phyloP scores from a whole-genome alignment of 352 stramenopile genomes.

The Globisporangium solare region DNA sequence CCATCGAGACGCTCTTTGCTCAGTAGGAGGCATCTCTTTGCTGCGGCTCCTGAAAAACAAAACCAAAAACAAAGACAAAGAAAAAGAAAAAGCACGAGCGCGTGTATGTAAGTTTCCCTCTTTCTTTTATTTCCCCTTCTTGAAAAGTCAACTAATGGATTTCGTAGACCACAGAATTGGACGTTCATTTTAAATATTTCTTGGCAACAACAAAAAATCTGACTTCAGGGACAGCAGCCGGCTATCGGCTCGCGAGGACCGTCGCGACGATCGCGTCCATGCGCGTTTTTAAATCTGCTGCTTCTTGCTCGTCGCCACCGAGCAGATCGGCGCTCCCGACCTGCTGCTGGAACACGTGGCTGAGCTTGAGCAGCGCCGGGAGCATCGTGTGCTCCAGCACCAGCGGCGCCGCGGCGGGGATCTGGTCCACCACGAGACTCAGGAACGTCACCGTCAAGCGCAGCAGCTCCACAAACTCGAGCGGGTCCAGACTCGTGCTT shows the following conservation, averaged over 20 bases:
- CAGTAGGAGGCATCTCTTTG: constrained; percentile 18
- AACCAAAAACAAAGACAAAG: no score
- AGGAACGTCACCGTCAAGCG: constrained; percentile 49
- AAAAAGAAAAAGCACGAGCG: no score
- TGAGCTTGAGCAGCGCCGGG: constrained; percentile 39
- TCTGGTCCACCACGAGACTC: constrained; percentile 39
- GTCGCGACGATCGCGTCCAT: constrained; percentile 34
- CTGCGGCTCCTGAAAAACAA: no score
- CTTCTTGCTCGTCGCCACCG: constrained; percentile 8
- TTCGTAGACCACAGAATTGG: no score
- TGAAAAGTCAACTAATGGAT: no score
- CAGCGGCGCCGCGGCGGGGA: constrained; percentile 18
- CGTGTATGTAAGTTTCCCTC: no score
- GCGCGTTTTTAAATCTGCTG: constrained; percentile 22
- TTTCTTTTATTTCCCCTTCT: no score
- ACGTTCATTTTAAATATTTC: not conserved
- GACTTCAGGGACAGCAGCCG: no score
- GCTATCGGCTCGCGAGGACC: constrained; percentile 9
- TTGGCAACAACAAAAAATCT: not conserved
- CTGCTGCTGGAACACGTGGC: constrained; percentile 19
- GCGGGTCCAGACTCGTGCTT: constrained; percentile 18
- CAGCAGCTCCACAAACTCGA: constrained; percentile 56
- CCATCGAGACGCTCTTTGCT: constrained; percentile 73
- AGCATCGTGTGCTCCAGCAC: constrained; percentile 23
- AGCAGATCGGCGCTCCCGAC: constrained; percentile 15